Evolutionary conservation across 2,329 filamentous ascomycete genomes (phyloP).

Genomic region (Magnaporthiopsis rhizophila): DNA sequence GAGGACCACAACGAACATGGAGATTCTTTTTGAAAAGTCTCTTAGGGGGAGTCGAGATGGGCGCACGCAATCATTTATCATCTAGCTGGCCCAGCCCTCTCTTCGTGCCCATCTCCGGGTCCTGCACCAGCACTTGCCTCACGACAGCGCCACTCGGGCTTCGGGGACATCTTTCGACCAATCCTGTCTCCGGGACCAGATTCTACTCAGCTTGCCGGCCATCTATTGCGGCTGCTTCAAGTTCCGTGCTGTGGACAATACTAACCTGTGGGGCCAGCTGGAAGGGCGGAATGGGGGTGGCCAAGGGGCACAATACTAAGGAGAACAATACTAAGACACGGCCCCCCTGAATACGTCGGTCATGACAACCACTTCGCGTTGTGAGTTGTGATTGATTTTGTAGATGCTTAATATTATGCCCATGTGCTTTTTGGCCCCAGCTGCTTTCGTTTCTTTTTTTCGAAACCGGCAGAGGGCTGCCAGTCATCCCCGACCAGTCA

Average conservation of each 20-base stretch:
- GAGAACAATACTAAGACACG: conserved; percentile 8
- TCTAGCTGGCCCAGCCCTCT: not conserved
- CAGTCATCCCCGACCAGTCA: not conserved
- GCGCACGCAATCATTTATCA: not conserved
- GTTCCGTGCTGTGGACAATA: not conserved
- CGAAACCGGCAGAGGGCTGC: not conserved
- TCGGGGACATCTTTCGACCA: not conserved
- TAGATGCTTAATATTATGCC: not conserved
- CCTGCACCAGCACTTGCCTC: not conserved
- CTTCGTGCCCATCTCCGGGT: not conserved
- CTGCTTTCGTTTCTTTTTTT: not conserved
- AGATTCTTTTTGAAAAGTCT: not conserved
- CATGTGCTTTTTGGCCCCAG: not conserved
- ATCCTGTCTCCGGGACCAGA: not conserved
- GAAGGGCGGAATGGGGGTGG: not conserved
- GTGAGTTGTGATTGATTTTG: not conserved
- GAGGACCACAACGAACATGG: too few species aligned
- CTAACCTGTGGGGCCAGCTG: not conserved
- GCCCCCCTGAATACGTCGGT: not conserved
- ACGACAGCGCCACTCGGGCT: not conserved
- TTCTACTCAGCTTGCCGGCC: not conserved
- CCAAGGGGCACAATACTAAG: conserved; percentile 10
- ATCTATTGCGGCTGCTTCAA: not conserved
- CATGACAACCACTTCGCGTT: not conserved
- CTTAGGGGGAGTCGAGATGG: not conserved